phyloP scores from a whole-genome alignment of 2,329 filamentous ascomycete genomes.

The Chrysoporthe cubensis region DNA sequence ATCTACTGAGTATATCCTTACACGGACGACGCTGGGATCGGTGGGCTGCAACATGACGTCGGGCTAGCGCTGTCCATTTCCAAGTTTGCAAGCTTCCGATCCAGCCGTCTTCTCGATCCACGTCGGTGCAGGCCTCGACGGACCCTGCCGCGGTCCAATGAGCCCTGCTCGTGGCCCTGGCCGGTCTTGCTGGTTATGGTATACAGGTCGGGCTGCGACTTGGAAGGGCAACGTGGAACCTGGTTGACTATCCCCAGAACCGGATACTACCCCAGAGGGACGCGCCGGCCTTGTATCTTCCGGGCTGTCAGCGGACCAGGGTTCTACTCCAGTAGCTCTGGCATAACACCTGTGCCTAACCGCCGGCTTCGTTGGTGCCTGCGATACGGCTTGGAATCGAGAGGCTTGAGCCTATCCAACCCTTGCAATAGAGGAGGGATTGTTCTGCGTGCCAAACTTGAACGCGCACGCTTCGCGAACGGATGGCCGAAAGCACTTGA shows the following conservation, averaged over 20 bases:
- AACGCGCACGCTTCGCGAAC: no score
- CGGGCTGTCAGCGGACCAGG: neutral
- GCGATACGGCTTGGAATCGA: no score
- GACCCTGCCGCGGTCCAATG: neutral
- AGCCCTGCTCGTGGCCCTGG: neutral
- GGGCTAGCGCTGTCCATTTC: neutral
- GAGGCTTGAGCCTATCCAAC: no score
- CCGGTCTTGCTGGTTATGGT: neutral
- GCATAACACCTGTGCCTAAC: neutral
- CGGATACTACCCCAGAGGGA: neutral
- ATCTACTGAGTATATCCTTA: neutral
- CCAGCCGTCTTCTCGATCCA: neutral
- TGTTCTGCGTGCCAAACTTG: no score
- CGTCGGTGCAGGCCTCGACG: neutral
- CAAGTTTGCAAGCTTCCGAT: neutral
- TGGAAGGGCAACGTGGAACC: neutral
- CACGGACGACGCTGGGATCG: no score
- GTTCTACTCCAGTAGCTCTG: neutral
- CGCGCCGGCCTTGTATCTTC: no score
- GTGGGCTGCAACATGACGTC: conserved; percentile 5
- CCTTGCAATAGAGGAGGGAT: no score
- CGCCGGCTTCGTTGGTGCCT: neutral
- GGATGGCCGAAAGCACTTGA: no score
- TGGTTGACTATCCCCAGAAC: neutral
- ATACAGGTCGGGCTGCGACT: neutral